A percentile compares a stretch with the other conserved stretches of the same genome.
Conservation (phyloP, 305 asterid species). For the Solanum hybrid region DNA sequence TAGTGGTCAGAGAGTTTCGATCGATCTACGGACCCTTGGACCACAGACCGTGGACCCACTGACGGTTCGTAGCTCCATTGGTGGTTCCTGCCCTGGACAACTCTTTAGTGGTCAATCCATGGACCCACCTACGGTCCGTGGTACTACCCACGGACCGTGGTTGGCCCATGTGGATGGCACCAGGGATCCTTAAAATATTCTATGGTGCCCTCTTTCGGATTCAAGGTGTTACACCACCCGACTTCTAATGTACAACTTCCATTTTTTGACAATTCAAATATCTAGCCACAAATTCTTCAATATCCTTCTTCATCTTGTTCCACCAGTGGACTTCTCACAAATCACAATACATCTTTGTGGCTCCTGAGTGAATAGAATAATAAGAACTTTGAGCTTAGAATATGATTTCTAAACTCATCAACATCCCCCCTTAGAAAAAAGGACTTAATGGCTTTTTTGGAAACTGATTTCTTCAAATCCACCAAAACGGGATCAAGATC, state of each 20-base stretch:
- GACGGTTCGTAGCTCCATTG: neutral
- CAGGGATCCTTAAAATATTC: neutral
- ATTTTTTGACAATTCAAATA: no score
- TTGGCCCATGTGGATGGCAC: neutral
- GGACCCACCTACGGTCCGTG: neutral
- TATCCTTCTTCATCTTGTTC: neutral
- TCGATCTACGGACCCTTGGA: neutral
- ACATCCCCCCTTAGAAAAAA: neutral
- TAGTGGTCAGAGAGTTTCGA: neutral
- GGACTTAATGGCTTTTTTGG: neutral
- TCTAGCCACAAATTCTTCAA: neutral
- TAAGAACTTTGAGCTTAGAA: neutral
- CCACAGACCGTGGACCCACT: neutral
- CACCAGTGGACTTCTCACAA: neutral
- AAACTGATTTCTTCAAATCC: neutral
- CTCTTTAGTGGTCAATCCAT: neutral
- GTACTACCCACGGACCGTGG: neutral
- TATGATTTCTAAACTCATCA: neutral
- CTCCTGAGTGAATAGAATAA: neutral
- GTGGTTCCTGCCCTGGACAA: neutral
- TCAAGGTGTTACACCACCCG: neutral
- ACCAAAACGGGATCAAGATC: neutral
- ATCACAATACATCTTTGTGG: neutral
- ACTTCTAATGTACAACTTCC: neutral
- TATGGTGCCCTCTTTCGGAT: neutral